A percentile compares a stretch with the other conserved stretches of the same genome.
phyloP scores from a whole-genome alignment of 2,329 filamentous ascomycete species.

The Neophaeococcomyces mojaviensis region DNA sequence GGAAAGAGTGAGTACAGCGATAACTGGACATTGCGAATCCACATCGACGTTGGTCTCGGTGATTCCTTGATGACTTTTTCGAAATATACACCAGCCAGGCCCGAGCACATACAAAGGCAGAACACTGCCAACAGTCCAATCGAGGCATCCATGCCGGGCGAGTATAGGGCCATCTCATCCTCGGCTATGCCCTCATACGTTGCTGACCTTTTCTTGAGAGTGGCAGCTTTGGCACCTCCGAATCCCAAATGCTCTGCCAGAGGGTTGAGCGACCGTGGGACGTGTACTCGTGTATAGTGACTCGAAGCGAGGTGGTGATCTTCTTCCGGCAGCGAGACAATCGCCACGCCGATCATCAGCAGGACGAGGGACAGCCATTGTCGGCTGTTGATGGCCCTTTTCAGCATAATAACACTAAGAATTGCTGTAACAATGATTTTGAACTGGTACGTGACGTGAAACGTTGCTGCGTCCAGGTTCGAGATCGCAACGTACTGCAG shows the following conservation, averaged over 20 bases:
- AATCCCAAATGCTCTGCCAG: slow-evolving; percentile 56
- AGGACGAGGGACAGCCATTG: slow-evolving; percentile 76
- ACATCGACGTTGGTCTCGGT: slow-evolving; percentile 67
- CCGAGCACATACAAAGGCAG: slow-evolving; percentile 70
- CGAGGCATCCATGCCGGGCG: slow-evolving; percentile 63
- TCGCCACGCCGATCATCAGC: slow-evolving; percentile 71
- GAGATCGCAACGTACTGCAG: slow-evolving; percentile 86
- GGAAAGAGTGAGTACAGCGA: slow-evolving; percentile 92
- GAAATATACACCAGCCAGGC: slow-evolving; percentile 62
- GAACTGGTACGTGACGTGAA: slow-evolving; percentile 87
- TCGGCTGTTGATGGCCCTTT: slow-evolving; percentile 59
- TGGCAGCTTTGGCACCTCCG: slow-evolving; percentile 27
- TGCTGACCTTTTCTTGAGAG: slow-evolving; percentile 63
- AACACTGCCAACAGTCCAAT: slow-evolving; percentile 73
- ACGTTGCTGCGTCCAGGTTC: slow-evolving; percentile 85
- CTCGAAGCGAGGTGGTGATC: slow-evolving; percentile 51
- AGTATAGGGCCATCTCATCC: slow-evolving; percentile 43
- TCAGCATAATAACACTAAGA: slow-evolving; percentile 73
- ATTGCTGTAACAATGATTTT: slow-evolving; percentile 89
- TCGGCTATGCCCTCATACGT: slow-evolving; percentile 83
- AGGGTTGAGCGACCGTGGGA: slow-evolving; percentile 72
- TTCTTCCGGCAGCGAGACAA: slow-evolving; percentile 70
- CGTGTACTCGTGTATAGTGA: slow-evolving; percentile 51
- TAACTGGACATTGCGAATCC: slow-evolving; percentile 91
- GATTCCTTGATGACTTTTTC: slow-evolving; percentile 86